Conservation (phyloP, 169 alveolate species). For the Plasmodium sp. region DNA sequence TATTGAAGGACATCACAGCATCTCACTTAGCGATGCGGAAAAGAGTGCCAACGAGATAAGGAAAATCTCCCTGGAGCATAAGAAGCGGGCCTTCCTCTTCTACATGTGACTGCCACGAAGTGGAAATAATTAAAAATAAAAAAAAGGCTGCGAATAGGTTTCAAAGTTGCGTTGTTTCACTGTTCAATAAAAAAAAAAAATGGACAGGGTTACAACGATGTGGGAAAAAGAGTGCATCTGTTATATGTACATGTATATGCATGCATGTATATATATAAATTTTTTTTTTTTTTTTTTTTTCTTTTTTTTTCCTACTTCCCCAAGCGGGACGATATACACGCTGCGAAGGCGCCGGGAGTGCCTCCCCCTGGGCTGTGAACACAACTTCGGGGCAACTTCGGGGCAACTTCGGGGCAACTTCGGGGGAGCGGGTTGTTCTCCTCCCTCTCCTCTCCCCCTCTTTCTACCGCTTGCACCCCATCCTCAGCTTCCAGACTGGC, state of each 20-base stretch:
- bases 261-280: no score
- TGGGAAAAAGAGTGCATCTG: no score
- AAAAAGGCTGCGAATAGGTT: not conserved
- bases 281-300: no score
- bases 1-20: not conserved
- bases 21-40: constrained; percentile 14
- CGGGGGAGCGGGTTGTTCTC: not conserved
- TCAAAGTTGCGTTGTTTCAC: not conserved
- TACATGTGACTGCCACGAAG: not conserved
- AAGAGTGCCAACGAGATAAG: constrained; percentile 9
- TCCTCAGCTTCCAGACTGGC: no score
- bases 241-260: no score
- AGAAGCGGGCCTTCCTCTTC: constrained; percentile 49
- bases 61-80: constrained; percentile 6
- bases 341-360: not conserved
- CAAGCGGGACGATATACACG: not conserved
- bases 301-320: not conserved
- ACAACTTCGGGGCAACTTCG: not conserved
- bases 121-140: not conserved
- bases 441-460: no score
- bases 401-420: not conserved
- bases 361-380: not conserved
- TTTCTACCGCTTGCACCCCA: not conserved
- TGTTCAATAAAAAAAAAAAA: not conserved
- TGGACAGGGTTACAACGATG: not conserved